These are phyloP conservation scores for Aspergillus ibericus DNA, from an alignment of 2,329 filamentous ascomycete species.

Conservation along the genomic window DNA sequence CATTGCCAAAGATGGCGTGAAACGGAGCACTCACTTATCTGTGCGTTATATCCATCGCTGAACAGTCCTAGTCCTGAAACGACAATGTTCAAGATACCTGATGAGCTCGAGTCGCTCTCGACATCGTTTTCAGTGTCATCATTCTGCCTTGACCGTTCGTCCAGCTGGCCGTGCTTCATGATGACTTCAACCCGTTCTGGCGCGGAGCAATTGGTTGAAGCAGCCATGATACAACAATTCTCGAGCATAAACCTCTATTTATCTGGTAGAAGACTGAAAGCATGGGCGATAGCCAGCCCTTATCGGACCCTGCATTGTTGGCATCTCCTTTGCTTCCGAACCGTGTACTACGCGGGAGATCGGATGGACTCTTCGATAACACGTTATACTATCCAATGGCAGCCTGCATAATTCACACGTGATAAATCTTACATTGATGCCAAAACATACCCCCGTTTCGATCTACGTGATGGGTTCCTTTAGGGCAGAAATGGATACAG, in stretches of 20 bases:
- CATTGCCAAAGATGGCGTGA: neutral
- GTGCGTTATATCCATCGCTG: slow-evolving; percentile 42
- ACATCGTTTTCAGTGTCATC: slow-evolving; percentile 9
- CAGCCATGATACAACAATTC: neutral
- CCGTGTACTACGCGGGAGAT: neutral
- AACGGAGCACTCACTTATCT: slow-evolving; percentile 27
- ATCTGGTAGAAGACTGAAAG: neutral
- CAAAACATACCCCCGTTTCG: neutral
- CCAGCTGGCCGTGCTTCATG: neutral
- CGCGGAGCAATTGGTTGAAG: slow-evolving; percentile 14
- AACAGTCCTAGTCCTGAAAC: slow-evolving; percentile 40
- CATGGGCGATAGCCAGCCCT: neutral
- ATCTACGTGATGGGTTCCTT: neutral
- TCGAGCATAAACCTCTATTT: too few species aligned
- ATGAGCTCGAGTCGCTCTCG: slow-evolving; percentile 2
- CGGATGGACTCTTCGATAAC: neutral
- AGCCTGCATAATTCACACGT: neutral
- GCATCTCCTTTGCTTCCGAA: neutral
- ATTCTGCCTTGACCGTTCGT: slow-evolving; percentile 9
- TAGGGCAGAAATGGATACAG: too few species aligned
- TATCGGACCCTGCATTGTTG: neutral
- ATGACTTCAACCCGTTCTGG: slow-evolving; percentile 7
- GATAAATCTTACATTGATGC: neutral
- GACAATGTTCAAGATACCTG: slow-evolving; percentile 35
- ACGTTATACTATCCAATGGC: neutral